Base-by-base conservation (phyloP, 495 filamentous ascomycete genomes). In the Neurospora sp. region DNA sequence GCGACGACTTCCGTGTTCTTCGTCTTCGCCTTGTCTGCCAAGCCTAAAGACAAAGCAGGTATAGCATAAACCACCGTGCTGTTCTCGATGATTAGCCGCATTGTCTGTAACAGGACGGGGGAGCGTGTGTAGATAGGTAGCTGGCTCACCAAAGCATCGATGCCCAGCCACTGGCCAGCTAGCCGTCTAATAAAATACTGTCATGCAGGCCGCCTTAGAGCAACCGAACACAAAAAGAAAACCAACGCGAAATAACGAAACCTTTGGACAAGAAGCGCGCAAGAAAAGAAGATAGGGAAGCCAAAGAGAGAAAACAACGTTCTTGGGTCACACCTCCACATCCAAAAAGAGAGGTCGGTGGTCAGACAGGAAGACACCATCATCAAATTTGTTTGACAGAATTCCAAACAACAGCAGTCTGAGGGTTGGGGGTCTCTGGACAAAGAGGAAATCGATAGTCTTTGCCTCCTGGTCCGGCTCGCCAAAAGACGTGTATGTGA, bases 291-390 rank as follows among this genome's bases (percentile, higher is more conserved):
- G 9, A 38, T 20, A 70, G 10, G 39, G 20, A 48, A 27, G 20
- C 23, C 23, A 31, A 27, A 35, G 38, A 69, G 18, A 44, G 37
- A 27, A 69, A n/a, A 71, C 14, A 20, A 71, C 18, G 27, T 18
- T 71, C 41, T 37, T 48, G 9, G 74, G 18, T 23, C 74, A 72
- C 14, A 81, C 69, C 69, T 80, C 77, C 4, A 92, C 76, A 82
- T 94, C 92, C 1, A 89, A 89, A 59, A 94, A 86, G 5, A 94
- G 91, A 27, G 89, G 88, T 59, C 91, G 83, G 81, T 95, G 93
- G 78, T 96, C 93, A 70, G 92, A 94, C 66, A 89, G 84, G 74
- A 85, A 92, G 1, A 94, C 81, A 4, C 84, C 86, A 74, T 92
- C 90, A 9, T 92, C 87, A 76, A 92, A 92, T 31, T 79, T 75